Evolutionary conservation across 1,139 yeast genomes (phyloP).

Genomic region (Yueomyces sp.): DNA sequence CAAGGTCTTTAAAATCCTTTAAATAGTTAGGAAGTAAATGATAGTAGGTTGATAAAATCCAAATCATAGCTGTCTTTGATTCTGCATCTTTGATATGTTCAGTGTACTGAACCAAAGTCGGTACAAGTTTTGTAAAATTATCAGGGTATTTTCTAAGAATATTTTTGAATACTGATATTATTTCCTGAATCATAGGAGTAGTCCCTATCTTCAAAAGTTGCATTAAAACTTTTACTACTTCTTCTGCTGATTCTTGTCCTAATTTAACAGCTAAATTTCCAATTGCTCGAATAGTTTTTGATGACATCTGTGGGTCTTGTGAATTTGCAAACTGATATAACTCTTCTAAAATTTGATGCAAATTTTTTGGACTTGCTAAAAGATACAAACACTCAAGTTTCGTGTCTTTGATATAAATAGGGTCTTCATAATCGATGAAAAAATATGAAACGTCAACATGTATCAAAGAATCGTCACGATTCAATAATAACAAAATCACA

Average conservation of each 20-base stretch:
- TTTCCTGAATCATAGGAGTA: slow-evolving; percentile 70
- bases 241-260: slow-evolving; percentile 41
- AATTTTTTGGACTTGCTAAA: slow-evolving; percentile 55
- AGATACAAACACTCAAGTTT: slow-evolving; percentile 78
- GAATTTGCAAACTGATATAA: slow-evolving; percentile 79
- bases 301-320: slow-evolving; percentile 72
- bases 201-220: slow-evolving; percentile 55
- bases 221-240: slow-evolving; percentile 51
- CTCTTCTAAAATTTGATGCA: slow-evolving; percentile 55
- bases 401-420: slow-evolving; percentile 79
- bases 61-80: slow-evolving; percentile 64
- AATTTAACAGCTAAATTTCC: slow-evolving; percentile 80
- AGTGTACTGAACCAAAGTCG: slow-evolving; percentile 25
- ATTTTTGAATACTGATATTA: slow-evolving; percentile 63
- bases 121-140: slow-evolving; percentile 27
- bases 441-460: slow-evolving; percentile 62
- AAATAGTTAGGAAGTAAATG: slow-evolving; percentile 19
- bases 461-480: slow-evolving; percentile 46
- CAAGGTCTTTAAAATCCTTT: slow-evolving; percentile 12
- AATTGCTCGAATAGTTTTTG: slow-evolving; percentile 80
- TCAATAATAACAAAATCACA: slow-evolving; percentile 59
- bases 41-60: slow-evolving; percentile 76
- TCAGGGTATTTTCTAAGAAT: slow-evolving; percentile 65
- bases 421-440: slow-evolving; percentile 75
- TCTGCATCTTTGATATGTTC: slow-evolving; percentile 59